Evolutionary conservation across 495 filamentous ascomycete genomes (phyloP).

Genomic region (Daldinia caldariorum): DNA sequence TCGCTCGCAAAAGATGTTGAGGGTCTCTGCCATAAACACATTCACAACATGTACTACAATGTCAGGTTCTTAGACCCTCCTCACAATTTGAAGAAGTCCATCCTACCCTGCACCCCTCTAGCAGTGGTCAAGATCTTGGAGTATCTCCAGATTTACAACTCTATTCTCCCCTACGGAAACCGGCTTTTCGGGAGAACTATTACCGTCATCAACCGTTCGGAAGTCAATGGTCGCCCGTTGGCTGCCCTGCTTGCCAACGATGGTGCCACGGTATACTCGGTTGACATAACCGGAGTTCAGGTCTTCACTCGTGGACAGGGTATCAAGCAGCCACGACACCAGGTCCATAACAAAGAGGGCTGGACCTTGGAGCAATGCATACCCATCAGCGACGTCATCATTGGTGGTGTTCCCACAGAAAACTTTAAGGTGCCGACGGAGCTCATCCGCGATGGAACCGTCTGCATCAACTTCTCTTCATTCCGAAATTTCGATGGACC

Average conservation of each 20-base stretch:
- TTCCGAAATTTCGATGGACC: slow-evolving; percentile 89
- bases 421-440: slow-evolving; percentile 87
- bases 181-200: slow-evolving; percentile 89
- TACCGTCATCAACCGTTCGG: slow-evolving; percentile 92
- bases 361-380: slow-evolving; percentile 81
- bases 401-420: slow-evolving; percentile 89
- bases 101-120: slow-evolving; percentile 94
- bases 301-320: slow-evolving; percentile 88
- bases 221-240: slow-evolving; percentile 93
- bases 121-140: slow-evolving; percentile 97
- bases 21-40: slow-evolving; percentile 89
- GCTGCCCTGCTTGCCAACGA: slow-evolving; percentile 97
- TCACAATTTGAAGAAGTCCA: slow-evolving; percentile 80
- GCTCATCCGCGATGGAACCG: slow-evolving; percentile 83
- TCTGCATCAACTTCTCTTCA: slow-evolving; percentile 97
- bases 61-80: slow-evolving; percentile 88
- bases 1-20: slow-evolving; percentile 92
- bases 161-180: slow-evolving; percentile 93
- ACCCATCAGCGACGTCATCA: slow-evolving; percentile 90
- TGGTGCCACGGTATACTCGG: slow-evolving; percentile 91
- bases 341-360: slow-evolving; percentile 80
- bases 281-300: slow-evolving; percentile 93
- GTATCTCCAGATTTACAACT: slow-evolving; percentile 94
- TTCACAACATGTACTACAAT: slow-evolving; percentile 99
- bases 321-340: slow-evolving; percentile 80